Percentiles rank a stretch among this genome's conserved stretches.
phyloP scores from a whole-genome alignment of 108 stramenopile genomes.

The Pseudonitzschia delicatissima region DNA sequence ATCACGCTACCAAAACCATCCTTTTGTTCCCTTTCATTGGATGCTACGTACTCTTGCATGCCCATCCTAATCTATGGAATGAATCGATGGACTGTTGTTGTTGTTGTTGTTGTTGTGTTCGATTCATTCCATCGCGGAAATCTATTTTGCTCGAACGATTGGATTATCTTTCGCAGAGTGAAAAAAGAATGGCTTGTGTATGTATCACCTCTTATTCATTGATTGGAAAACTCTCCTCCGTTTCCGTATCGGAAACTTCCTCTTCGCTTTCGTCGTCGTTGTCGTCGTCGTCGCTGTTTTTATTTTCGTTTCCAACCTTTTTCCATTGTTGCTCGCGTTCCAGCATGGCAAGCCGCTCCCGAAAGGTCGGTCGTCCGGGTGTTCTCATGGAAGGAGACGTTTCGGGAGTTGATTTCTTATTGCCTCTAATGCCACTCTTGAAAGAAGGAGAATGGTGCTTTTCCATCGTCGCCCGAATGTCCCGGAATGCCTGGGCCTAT shows the following conservation, averaged over 20 bases:
- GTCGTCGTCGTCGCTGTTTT: neutral
- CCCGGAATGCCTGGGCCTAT: constrained; percentile 25
- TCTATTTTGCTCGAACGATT: neutral
- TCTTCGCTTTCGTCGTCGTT: neutral
- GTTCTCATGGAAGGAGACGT: neutral
- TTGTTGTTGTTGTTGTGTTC: neutral
- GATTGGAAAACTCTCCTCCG: constrained; percentile 26
- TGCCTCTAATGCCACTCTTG: neutral
- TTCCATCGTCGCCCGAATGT: constrained; percentile 15
- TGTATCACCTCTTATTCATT: neutral
- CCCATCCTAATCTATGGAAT: neutral
- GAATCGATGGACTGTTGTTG: neutral
- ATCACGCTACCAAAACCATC: too few relatives aligned
- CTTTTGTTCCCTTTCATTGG: too few relatives aligned
- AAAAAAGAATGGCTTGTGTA: too few relatives aligned
- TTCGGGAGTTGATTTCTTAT: neutral
- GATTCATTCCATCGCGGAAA: neutral
- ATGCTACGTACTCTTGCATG: too few relatives aligned
- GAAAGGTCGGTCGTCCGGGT: constrained; percentile 3
- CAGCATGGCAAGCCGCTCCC: constrained; percentile 1
- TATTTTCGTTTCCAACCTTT: neutral
- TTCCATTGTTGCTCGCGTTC: neutral
- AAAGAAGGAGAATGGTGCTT: neutral
- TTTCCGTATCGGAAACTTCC: constrained; percentile 20
- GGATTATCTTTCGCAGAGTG: neutral